phyloP scores from a whole-genome alignment of 305 asterid species.

The Caryopteris hybrid region DNA sequence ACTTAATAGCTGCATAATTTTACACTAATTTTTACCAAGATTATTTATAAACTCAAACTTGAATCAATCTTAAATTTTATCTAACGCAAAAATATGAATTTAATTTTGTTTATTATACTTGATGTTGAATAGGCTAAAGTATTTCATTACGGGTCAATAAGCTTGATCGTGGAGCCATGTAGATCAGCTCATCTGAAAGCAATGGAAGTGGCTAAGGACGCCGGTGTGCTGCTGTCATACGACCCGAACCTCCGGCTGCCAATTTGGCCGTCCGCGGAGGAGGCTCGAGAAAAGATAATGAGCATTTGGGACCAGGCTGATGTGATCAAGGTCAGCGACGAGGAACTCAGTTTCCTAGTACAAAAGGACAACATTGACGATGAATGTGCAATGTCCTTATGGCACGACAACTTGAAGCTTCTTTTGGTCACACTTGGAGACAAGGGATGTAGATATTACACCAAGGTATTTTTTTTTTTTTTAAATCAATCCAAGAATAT shows the following conservation, averaged over 20 bases:
- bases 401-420: slow-evolving; percentile 70
- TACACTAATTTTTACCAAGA: too few relatives aligned
- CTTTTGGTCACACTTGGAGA: too few relatives aligned
- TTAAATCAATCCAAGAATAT: too few relatives aligned
- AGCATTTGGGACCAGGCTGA: slow-evolving; percentile 82
- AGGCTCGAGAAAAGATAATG: slow-evolving; percentile 58
- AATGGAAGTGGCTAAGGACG: slow-evolving; percentile 68
- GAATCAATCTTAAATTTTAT: too few relatives aligned
- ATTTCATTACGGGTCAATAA: slow-evolving; percentile 72
- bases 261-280: slow-evolving; percentile 62
- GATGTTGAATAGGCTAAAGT: slow-evolving; percentile 55
- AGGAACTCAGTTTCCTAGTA: slow-evolving; percentile 62
- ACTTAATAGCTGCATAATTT: too few relatives aligned
- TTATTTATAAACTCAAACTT: too few relatives aligned
- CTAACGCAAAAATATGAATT: too few relatives aligned
- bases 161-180: slow-evolving; percentile 77
- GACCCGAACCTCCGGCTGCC: slow-evolving; percentile 81
- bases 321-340: slow-evolving; percentile 73
- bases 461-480: slow-evolving; percentile 70
- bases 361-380: slow-evolving; percentile 51
- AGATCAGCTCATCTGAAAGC: slow-evolving; percentile 54
- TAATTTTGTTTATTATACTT: too few relatives aligned
- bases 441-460: slow-evolving; percentile 67
- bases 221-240: slow-evolving; percentile 65
- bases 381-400: slow-evolving; percentile 57